These are phyloP conservation scores for Sugiyamaella valdiviana DNA, from an alignment of 805 yeast species.

Conservation along the genomic window DNA sequence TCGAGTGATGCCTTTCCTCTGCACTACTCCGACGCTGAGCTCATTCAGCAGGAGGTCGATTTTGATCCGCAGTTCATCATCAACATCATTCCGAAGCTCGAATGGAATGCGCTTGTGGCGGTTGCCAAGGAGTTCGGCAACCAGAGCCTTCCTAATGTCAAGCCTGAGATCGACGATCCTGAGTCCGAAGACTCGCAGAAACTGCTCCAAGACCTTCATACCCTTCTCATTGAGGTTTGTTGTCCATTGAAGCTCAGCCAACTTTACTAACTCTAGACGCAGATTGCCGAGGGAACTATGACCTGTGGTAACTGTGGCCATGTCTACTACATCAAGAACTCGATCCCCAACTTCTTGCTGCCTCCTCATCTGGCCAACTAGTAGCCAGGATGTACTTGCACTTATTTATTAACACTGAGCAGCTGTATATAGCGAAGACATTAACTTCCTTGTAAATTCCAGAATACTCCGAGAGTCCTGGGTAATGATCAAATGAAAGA, in stretches of 20 bases:
- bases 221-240: slow-evolving; percentile 56
- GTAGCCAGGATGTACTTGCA: not conserved
- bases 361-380: slow-evolving; percentile 81
- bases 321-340: slow-evolving; percentile 81
- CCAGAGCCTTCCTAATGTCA: slow-evolving; percentile 34
- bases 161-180: slow-evolving; percentile 43
- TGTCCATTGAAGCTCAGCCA: not conserved
- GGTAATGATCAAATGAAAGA: no score
- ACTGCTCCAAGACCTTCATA: slow-evolving; percentile 69
- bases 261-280: slow-evolving; percentile 41
- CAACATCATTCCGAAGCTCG: slow-evolving; percentile 71
- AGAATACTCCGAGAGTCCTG: no score
- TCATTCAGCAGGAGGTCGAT: slow-evolving; percentile 72
- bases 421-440: no score
- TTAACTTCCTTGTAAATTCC: no score
- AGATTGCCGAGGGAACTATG: slow-evolving; percentile 85
- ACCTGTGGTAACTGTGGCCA: slow-evolving; percentile 80
- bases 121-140: slow-evolving; percentile 77
- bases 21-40: slow-evolving; percentile 57
- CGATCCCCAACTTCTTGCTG: slow-evolving; percentile 86
- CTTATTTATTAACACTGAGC: no score
- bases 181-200: slow-evolving; percentile 40
- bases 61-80: slow-evolving; percentile 74
- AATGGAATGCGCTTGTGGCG: slow-evolving; percentile 76
- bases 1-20: slow-evolving; percentile 78